A percentile compares a stretch with the other conserved stretches of the same genome.
Evolutionary conservation across 768 basidiomycete genomes (phyloP).

Genomic region (Serpula lacrymans): DNA sequence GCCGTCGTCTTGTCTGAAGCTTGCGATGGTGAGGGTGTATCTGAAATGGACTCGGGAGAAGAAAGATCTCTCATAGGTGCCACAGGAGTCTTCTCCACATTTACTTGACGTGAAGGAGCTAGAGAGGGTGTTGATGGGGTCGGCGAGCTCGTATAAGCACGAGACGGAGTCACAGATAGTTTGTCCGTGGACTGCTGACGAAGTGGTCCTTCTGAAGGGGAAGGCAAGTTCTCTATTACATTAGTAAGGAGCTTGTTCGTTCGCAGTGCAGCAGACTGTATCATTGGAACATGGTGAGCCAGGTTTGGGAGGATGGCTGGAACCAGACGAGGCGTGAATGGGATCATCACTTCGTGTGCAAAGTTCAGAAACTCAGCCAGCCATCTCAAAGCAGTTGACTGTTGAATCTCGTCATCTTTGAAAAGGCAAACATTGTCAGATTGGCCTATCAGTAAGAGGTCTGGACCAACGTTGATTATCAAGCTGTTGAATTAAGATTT

Average conservation of each 20-base stretch:
- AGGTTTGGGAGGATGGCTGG: constrained; percentile 93
- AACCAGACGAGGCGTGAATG: constrained; percentile 90
- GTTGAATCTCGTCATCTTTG: constrained; percentile 90
- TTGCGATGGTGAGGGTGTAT: constrained; percentile 22
- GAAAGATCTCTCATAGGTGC: constrained; percentile 44
- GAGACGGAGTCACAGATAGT: constrained; percentile 29
- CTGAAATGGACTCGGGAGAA: constrained; percentile 42
- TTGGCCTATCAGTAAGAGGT: background rate
- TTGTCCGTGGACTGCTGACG: constrained; percentile 23
- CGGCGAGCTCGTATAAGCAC: constrained; percentile 49
- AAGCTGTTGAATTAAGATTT: constrained; percentile 87
- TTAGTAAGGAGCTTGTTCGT: constrained; percentile 83
- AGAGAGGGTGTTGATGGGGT: constrained; percentile 43
- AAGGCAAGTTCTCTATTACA: constrained; percentile 84
- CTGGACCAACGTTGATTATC: constrained; percentile 70
- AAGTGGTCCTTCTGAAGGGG: constrained; percentile 50
- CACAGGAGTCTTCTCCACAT: constrained; percentile 31
- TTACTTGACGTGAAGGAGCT: constrained; percentile 48
- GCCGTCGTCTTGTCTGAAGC: constrained; percentile 37
- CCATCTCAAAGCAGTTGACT: constrained; percentile 93
- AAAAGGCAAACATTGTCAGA: background rate
- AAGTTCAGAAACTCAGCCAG: constrained; percentile 86
- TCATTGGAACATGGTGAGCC: constrained; percentile 86
- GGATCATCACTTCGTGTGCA: constrained; percentile 88
- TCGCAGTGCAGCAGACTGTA: constrained; percentile 79